Evolutionary conservation across 768 basidiomycete species (phyloP).

Genomic region (Lactarius psammicola): DNA sequence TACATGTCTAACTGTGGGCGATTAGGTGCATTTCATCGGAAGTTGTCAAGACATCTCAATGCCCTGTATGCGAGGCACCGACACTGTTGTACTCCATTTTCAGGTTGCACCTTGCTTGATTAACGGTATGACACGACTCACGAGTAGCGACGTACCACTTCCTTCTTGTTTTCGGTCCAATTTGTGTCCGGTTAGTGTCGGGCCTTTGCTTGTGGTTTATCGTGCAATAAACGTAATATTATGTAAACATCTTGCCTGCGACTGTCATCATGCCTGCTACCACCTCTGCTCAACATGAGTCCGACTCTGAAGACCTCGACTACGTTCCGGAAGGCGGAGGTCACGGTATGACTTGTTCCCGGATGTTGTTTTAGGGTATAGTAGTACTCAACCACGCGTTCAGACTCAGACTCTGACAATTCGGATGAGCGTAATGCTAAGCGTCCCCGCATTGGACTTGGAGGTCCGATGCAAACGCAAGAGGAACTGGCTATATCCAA

Average conservation of each 20-base stretch:
- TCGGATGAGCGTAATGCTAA: slow-evolving; percentile 42
- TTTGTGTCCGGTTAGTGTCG: background rate
- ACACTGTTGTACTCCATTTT: slow-evolving; percentile 57
- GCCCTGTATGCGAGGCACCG: slow-evolving; percentile 52
- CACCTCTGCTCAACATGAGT: slow-evolving; percentile 35
- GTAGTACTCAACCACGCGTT: background rate
- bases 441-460: slow-evolving; percentile 33
- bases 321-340: slow-evolving; percentile 57
- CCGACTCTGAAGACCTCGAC: slow-evolving; percentile 71
- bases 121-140: background rate
- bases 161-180: background rate
- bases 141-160: background rate
- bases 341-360: slow-evolving; percentile 27
- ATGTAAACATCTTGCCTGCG: slow-evolving; percentile 14
- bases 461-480: slow-evolving; percentile 31
- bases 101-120: slow-evolving; percentile 40
- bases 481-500: slow-evolving; percentile 49
- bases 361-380: background rate
- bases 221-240: slow-evolving; percentile 14
- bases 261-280: slow-evolving; percentile 19
- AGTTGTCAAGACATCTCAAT: slow-evolving; percentile 46
- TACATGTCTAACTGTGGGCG: slow-evolving; percentile 8
- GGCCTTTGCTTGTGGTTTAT: background rate
- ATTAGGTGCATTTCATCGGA: slow-evolving; percentile 54
- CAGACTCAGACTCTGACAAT: slow-evolving; percentile 38